Evolutionary conservation across 805 yeast species (phyloP), one percentile per base, ranked within the genome.

Genomic region (Sugiyamaella smithiae): DNA sequence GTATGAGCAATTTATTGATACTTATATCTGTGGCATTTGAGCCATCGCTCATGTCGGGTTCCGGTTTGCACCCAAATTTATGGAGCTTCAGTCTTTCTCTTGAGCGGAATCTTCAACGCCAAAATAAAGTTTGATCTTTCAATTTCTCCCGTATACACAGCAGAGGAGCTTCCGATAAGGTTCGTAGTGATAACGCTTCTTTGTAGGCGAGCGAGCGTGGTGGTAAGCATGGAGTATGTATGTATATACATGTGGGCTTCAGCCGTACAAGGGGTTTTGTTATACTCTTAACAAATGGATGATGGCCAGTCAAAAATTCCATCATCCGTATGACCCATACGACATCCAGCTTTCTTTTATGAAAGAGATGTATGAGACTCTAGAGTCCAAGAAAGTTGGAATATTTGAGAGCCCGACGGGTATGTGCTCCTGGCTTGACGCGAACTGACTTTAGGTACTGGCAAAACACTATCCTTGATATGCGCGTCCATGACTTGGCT

Each of bases 361-460:
- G 97, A 68, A 71, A 25, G 77, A 82, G 17, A 74, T 91, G n/a
- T 85, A 85, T 57, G 76, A 76, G 20, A 74, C 86, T 1, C 70
- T 90, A 14, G 70, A 72, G 3, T 51, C 64, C 9, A 64, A 72
- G 58, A 87, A 85, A 61, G 71, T 90, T 1, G 96, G 95, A 0
- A 72, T 90, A 1, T 83, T 90, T 59, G 97, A 90, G 63, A 84
- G 93, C 49, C 98, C 98, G 0, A 90, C 98, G 0, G 98, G 98
- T 5, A 87, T 90, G 56, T 47, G 3, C 4, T n/a, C 7, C 14
- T 1, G 8, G 40, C 24, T n/a, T 7, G 5, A 11, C 23, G 12
- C 22, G 12, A 41, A 9, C 48, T 44, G 32, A 35, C 40, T 28
- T n/a, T 9, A 36, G 40, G 50, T 1, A 54, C 65, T 1, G 97